Percentiles rank a stretch among this genome's conserved stretches.
These are phyloP conservation scores for Huntiella savannae DNA, from an alignment of 2,329 filamentous ascomycete species.

Conservation along the genomic window DNA sequence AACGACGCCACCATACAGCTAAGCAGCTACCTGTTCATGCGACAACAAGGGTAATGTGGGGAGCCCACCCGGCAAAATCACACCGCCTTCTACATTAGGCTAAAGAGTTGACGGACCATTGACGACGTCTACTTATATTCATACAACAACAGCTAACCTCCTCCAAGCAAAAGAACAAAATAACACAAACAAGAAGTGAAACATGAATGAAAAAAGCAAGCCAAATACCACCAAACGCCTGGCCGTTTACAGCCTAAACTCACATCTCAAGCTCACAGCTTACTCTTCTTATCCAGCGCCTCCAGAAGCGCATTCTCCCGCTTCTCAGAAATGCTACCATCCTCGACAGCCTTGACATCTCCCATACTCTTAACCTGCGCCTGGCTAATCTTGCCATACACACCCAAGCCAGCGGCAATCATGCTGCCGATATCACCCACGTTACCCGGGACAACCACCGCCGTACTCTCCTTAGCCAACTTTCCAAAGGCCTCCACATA, in stretches of 20 bases:
- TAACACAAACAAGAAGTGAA: not conserved
- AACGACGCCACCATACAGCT: too few relatives aligned
- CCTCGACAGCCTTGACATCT: constrained; percentile 12
- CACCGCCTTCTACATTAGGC: too few relatives aligned
- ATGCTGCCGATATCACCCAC: constrained; percentile 90
- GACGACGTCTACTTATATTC: too few relatives aligned
- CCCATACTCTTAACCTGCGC: constrained; percentile 42
- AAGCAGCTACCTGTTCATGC: too few relatives aligned
- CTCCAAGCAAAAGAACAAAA: not conserved
- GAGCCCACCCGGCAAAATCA: too few relatives aligned
- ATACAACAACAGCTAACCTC: not conserved
- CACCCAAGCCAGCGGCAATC: constrained; percentile 89
- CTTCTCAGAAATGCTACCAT: constrained; percentile 8
- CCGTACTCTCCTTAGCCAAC: constrained; percentile 85
- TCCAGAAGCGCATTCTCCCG: constrained; percentile 24
- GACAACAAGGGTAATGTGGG: too few relatives aligned
- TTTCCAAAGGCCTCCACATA: constrained; percentile 92
- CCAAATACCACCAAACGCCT: not conserved
- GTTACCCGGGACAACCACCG: constrained; percentile 88
- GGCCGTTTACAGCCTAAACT: not conserved
- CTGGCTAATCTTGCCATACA: constrained; percentile 84
- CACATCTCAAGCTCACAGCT: constrained; percentile 2
- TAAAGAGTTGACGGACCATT: too few relatives aligned
- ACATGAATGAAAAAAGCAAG: not conserved
- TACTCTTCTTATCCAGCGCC: constrained; percentile 20